Conservation (phyloP, 2,329 filamentous ascomycete genomes). For the Cladosporium sp. region DNA sequence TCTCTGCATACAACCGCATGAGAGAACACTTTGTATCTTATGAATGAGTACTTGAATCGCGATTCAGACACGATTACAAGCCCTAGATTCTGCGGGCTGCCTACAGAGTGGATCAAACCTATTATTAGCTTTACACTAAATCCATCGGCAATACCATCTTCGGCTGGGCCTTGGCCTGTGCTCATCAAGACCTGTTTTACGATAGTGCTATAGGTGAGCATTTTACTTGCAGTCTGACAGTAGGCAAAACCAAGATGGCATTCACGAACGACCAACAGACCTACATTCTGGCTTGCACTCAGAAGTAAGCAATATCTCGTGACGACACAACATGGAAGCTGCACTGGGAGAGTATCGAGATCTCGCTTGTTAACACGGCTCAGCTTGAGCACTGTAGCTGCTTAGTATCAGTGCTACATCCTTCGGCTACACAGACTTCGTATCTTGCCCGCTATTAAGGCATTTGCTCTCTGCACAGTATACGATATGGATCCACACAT, state of each 20-base stretch:
- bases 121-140: slow-evolving; percentile 7
- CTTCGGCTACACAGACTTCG: slow-evolving; percentile 1
- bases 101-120: background rate
- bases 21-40: too few relatives aligned
- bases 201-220: background rate
- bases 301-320: background rate
- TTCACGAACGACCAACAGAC: background rate
- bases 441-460: background rate
- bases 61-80: too few relatives aligned
- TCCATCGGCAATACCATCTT: background rate
- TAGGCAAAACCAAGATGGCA: background rate
- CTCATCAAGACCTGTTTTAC: background rate
- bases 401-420: slow-evolving; percentile 9
- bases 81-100: background rate
- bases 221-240: background rate
- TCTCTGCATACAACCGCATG: too few relatives aligned
- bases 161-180: background rate
- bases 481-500: background rate
- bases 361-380: background rate
- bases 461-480: background rate
- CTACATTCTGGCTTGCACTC: background rate
- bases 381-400: background rate
- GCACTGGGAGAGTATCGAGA: background rate
- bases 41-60: too few relatives aligned
- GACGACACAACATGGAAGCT: background rate